phyloP scores from a whole-genome alignment of 2,329 filamentous ascomycete species.

The Aspergillus pseudonomiae region DNA sequence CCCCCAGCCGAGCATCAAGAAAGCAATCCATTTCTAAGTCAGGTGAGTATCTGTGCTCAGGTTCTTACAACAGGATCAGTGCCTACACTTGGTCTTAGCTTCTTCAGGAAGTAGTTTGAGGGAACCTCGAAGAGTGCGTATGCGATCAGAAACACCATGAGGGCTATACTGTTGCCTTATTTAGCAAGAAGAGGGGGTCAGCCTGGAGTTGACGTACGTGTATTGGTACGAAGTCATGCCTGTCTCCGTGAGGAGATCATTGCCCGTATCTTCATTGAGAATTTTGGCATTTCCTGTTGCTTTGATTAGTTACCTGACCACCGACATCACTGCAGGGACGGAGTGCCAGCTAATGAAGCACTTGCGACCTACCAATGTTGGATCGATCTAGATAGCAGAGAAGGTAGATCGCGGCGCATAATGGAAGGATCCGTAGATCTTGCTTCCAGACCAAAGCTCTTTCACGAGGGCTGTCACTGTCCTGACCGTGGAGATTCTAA shows the following conservation, averaged over 20 bases:
- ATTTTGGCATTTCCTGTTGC: conserved; percentile 62
- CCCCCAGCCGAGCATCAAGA: conserved; percentile 56
- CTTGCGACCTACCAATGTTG: conserved; percentile 59
- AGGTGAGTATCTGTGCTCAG: neutral
- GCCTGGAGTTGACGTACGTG: conserved; percentile 41
- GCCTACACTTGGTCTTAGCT: conserved; percentile 46
- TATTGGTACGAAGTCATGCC: conserved; percentile 65
- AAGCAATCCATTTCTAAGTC: conserved; percentile 49
- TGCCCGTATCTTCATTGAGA: conserved; percentile 60
- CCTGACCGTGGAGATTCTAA: neutral
- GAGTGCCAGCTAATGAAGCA: neutral
- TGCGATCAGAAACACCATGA: conserved; percentile 53
- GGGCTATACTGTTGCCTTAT: conserved; percentile 40
- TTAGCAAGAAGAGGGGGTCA: neutral
- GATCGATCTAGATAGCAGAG: conserved; percentile 69
- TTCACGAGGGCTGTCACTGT: conserved; percentile 21
- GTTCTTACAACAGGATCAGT: neutral
- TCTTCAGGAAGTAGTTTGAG: conserved; percentile 55
- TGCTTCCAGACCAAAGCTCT: conserved; percentile 57
- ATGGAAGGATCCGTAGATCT: conserved; percentile 65
- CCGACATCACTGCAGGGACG: neutral
- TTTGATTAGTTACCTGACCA: neutral
- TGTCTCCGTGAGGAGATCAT: conserved; percentile 66
- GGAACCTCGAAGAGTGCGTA: conserved; percentile 56
- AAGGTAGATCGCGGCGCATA: conserved; percentile 67